Evolutionary conservation across 768 basidiomycete species (phyloP).

Genomic region (Suillus weaverae): DNA sequence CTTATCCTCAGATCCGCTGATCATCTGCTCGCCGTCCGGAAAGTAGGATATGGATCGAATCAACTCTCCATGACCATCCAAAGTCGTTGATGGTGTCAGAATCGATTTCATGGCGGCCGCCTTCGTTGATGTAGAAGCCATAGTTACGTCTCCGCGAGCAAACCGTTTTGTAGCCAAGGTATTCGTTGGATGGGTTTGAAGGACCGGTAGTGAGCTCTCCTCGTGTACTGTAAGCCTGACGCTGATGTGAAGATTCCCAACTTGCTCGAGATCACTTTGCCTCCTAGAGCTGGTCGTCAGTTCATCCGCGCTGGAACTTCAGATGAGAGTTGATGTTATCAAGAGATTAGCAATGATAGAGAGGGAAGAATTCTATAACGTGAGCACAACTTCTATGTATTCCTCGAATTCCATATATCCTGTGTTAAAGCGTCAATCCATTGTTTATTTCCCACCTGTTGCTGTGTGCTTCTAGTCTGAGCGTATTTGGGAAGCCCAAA

Average conservation of each 20-base stretch:
- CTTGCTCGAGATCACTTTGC: too few species aligned
- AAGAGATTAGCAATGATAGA: background rate
- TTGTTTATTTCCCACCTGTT: background rate
- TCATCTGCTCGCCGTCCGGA: background rate
- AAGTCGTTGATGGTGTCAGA: background rate
- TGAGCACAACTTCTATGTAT: background rate
- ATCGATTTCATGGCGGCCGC: background rate
- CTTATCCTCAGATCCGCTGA: background rate
- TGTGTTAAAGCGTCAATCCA: background rate
- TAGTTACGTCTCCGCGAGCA: background rate
- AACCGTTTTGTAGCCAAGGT: background rate
- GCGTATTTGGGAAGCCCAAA: too few species aligned
- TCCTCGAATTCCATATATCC: background rate
- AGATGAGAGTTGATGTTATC: background rate
- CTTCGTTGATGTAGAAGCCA: background rate
- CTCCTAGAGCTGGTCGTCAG: background rate
- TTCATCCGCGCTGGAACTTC: background rate
- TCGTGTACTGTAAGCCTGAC: too few species aligned
- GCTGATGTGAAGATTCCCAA: too few species aligned
- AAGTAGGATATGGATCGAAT: background rate
- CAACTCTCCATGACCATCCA: background rate
- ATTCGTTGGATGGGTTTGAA: background rate
- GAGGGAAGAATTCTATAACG: background rate
- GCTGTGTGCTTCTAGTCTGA: background rate
- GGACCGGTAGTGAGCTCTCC: too few species aligned